A percentile compares a stretch with the other conserved stretches of the same genome.
These are phyloP conservation scores for Cladophialophora bantiana DNA, from an alignment of 2,329 filamentous ascomycete genomes.

Conservation along the genomic window DNA sequence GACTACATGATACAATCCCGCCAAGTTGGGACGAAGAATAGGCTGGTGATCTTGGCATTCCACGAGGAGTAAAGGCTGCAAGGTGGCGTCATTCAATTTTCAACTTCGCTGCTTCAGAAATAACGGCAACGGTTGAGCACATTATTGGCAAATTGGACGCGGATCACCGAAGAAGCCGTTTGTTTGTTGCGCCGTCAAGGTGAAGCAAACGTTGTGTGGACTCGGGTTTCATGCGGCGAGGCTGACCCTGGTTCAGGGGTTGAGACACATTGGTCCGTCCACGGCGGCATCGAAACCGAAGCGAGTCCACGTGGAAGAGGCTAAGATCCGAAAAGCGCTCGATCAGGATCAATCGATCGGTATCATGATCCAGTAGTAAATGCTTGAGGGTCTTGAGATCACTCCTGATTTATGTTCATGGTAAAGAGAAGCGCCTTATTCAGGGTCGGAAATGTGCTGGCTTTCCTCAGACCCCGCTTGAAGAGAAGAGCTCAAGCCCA, in stretches of 20 bases:
- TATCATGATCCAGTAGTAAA: neutral
- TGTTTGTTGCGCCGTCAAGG: constrained; percentile 8
- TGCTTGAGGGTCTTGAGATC: neutral
- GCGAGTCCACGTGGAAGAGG: constrained; percentile 17
- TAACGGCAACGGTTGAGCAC: neutral
- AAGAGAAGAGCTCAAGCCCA: neutral
- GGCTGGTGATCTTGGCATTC: constrained; percentile 18
- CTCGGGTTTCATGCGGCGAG: constrained; percentile 29
- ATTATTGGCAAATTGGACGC: constrained; percentile 20
- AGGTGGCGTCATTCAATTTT: constrained; percentile 22
- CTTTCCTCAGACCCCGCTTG: neutral
- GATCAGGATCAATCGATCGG: neutral
- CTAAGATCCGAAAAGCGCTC: constrained; percentile 3
- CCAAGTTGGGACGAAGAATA: constrained; percentile 10
- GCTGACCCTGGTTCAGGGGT: constrained; percentile 10
- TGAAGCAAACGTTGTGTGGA: constrained; percentile 31
- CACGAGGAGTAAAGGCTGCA: constrained; percentile 12
- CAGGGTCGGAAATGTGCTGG: neutral
- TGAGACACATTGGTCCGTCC: constrained; percentile 17
- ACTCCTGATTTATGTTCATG: neutral
- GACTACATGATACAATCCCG: constrained; percentile 24
- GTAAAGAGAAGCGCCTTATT: neutral
- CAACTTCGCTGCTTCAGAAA: constrained; percentile 14
- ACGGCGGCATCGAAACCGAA: constrained; percentile 5
- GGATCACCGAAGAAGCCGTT: constrained; percentile 16